Conservation (phyloP, 2,329 filamentous ascomycete genomes). For the Celoporthe dispersa region DNA sequence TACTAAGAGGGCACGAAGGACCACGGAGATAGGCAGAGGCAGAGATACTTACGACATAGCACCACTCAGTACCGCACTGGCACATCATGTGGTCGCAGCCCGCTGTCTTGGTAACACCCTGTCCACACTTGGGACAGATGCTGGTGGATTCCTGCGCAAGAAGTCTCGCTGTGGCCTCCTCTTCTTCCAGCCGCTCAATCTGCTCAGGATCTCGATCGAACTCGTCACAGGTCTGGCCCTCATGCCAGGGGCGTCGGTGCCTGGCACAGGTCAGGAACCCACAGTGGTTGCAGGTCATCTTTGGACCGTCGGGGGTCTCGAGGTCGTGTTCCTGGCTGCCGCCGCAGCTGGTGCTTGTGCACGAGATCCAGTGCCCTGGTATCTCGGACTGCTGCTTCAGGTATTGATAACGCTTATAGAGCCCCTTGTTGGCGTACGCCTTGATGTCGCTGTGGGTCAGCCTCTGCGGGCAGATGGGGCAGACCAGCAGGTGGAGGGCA, state of each 20-base stretch:
- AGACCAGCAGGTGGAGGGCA: conserved; percentile 24
- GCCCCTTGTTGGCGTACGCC: conserved; percentile 9
- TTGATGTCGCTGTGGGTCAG: conserved; percentile 17
- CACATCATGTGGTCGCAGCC: conserved; percentile 29
- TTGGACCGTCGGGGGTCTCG: conserved; percentile 13
- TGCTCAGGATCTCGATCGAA: conserved; percentile 25
- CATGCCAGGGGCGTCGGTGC: conserved; percentile 27
- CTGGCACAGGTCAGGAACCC: conserved; percentile 23
- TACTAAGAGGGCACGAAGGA: neutral
- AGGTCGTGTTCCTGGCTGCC: conserved; percentile 24
- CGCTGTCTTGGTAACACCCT: conserved; percentile 26
- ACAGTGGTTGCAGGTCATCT: conserved; percentile 27
- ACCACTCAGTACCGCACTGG: conserved; percentile 26
- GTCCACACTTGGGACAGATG: conserved; percentile 28
- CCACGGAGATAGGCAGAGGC: neutral
- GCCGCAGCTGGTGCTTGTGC: conserved; percentile 24
- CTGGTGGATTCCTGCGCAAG: conserved; percentile 19
- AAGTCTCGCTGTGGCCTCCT: conserved; percentile 28
- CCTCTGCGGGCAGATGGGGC: conserved; percentile 27
- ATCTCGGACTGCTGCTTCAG: conserved; percentile 27
- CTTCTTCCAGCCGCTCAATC: conserved; percentile 28
- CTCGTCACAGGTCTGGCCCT: conserved; percentile 24
- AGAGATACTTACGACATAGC: conserved; percentile 22
- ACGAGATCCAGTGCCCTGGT: conserved; percentile 28
- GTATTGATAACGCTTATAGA: conserved; percentile 24